phyloP scores from a whole-genome alignment of 306 rosid species.

The Prunus armeniaca region DNA sequence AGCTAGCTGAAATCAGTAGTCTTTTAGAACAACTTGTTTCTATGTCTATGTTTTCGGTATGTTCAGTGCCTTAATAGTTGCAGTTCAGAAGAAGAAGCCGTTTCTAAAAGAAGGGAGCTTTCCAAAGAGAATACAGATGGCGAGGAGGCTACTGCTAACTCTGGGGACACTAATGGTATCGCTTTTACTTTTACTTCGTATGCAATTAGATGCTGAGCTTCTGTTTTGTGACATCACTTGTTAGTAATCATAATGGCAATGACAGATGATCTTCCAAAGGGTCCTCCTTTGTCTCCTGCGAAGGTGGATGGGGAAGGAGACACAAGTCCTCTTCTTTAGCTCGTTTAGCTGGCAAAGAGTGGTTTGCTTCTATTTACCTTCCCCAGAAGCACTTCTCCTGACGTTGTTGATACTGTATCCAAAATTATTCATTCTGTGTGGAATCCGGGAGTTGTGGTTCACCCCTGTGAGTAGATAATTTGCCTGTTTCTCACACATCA shows the following conservation, averaged over 20 bases:
- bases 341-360: conserved; percentile 78
- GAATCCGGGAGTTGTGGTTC: conserved; percentile 43
- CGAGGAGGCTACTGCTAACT: conserved; percentile 27
- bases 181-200: neutral
- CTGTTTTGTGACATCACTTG: conserved; percentile 11
- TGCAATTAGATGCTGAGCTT: neutral
- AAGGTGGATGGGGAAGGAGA: conserved; percentile 32
- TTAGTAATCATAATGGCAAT: conserved; percentile 18
- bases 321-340: conserved; percentile 50
- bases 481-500: neutral
- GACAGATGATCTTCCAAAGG: conserved; percentile 38
- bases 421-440: conserved; percentile 45
- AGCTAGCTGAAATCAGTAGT: neutral
- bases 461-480: conserved; percentile 51
- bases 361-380: conserved; percentile 74
- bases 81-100: conserved; percentile 16
- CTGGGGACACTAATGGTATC: conserved; percentile 17
- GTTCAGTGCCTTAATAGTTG: conserved; percentile 24
- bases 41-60: conserved; percentile 41
- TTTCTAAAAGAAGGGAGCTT: conserved; percentile 52
- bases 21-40: conserved; percentile 5
- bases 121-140: conserved; percentile 28
- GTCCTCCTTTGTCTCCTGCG: conserved; percentile 20
- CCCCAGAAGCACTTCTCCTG: conserved; percentile 28
- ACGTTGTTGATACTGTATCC: conserved; percentile 53